Percentiles rank a stretch among this genome's conserved stretches.
Conservation (phyloP, 345 rosid genomes). For the Aegle marmelos region DNA sequence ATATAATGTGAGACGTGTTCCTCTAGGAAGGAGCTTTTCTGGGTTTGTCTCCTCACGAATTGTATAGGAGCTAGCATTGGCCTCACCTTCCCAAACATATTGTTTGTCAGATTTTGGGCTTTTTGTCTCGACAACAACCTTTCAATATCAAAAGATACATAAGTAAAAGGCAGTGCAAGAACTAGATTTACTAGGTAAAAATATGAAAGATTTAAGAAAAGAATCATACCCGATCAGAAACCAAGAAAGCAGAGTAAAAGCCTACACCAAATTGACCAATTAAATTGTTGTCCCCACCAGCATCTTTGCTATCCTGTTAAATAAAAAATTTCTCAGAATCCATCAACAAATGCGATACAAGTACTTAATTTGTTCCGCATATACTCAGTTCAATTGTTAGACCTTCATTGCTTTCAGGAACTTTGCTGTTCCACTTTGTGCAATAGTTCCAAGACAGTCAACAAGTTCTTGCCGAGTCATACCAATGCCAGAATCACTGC, state of each 20-base stretch:
- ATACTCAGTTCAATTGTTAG: background rate
- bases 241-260: slow-evolving; percentile 91
- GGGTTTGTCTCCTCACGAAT: slow-evolving; percentile 89
- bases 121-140: slow-evolving; percentile 88
- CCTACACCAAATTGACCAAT: slow-evolving; percentile 99
- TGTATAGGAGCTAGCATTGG: slow-evolving; percentile 77
- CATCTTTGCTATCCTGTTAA: slow-evolving; percentile 85
- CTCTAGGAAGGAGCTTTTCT: slow-evolving; percentile 70
- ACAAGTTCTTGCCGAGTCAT: slow-evolving; percentile 91
- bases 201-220: background rate
- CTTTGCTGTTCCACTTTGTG: slow-evolving; percentile 98
- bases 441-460: slow-evolving; percentile 97
- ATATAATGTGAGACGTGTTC: slow-evolving; percentile 81
- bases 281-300: slow-evolving; percentile 73
- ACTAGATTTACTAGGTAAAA: background rate
- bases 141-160: slow-evolving; percentile 6
- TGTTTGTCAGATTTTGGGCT: slow-evolving; percentile 93
- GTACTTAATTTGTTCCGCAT: background rate
- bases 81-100: slow-evolving; percentile 95
- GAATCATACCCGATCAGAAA: slow-evolving; percentile 67
- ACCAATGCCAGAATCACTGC: slow-evolving; percentile 94
- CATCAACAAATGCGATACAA: background rate
- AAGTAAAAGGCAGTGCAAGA: background rate
- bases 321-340: slow-evolving; percentile 18
- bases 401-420: slow-evolving; percentile 93